Conservation (phyloP, 805 yeast genomes). For the Crinitomyces ghanaensis region DNA sequence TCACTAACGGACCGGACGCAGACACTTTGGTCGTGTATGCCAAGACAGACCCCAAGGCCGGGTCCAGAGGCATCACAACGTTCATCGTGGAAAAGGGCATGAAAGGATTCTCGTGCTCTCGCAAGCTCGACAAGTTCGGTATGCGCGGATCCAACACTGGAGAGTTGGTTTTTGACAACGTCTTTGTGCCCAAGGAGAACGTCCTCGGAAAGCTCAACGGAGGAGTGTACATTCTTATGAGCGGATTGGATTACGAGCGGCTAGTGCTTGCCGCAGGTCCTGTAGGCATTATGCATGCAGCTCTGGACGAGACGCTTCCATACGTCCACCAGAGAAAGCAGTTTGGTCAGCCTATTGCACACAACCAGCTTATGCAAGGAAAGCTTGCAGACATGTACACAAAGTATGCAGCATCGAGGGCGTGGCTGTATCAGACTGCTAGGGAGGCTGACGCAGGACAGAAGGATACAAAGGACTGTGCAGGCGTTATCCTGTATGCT, state of each 20-base stretch:
- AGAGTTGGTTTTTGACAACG: conserved; percentile 24
- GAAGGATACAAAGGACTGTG: conserved; percentile 23
- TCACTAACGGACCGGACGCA: conserved; percentile 27
- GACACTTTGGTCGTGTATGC: conserved; percentile 24
- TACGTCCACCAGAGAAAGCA: conserved; percentile 24
- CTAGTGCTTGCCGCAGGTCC: conserved; percentile 25
- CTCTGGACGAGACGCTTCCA: conserved; percentile 24
- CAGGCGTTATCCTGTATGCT: conserved; percentile 25
- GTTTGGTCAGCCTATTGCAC: conserved; percentile 24
- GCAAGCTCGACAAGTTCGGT: conserved; percentile 26
- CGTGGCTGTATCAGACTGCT: conserved; percentile 22
- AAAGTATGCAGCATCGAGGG: conserved; percentile 22
- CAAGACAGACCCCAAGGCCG: conserved; percentile 23
- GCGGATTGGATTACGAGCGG: conserved; percentile 24
- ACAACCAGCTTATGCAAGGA: conserved; percentile 25
- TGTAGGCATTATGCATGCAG: conserved; percentile 23
- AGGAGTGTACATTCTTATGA: conserved; percentile 25
- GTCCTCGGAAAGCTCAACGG: conserved; percentile 21
- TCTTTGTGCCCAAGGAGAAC: conserved; percentile 23
- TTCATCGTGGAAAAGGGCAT: conserved; percentile 23
- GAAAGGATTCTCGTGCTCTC: conserved; percentile 21
- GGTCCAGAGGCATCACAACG: conserved; percentile 24
- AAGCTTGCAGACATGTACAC: conserved; percentile 27
- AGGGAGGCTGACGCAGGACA: conserved; percentile 18
- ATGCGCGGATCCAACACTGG: conserved; percentile 27